A percentile compares a stretch with the other conserved stretches of the same genome.
Evolutionary conservation across 2,329 filamentous ascomycete genomes (phyloP).

Genomic region (Colletotrichum tabaci): DNA sequence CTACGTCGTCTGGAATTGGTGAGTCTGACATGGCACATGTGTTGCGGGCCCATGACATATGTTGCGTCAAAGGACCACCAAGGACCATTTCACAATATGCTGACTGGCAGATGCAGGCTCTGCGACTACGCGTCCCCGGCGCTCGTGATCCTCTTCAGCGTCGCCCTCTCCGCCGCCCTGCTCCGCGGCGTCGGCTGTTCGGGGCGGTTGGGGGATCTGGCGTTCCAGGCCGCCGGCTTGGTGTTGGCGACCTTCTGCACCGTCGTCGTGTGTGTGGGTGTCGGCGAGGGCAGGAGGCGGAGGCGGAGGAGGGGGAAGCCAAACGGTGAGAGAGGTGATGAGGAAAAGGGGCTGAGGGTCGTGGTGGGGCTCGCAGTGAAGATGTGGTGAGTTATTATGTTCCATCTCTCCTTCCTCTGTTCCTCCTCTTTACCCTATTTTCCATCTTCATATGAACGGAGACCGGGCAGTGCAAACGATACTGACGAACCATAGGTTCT

Average conservation of each 20-base stretch:
- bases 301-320: neutral
- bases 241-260: slow-evolving; percentile 28
- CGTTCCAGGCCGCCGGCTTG: slow-evolving; percentile 27
- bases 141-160: slow-evolving; percentile 80
- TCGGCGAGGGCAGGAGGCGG: neutral
- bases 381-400: slow-evolving; percentile 33
- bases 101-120: slow-evolving; percentile 25
- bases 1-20: slow-evolving; percentile 48
- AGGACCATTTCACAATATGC: neutral
- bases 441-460: neutral
- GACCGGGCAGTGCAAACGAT: neutral
- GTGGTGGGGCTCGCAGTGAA: slow-evolving; percentile 12
- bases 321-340: neutral
- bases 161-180: slow-evolving; percentile 77
- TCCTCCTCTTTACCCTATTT: neutral
- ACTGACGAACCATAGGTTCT: slow-evolving; percentile 13
- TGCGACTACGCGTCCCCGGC: slow-evolving; percentile 29
- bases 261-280: slow-evolving; percentile 19
- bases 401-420: neutral
- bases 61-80: no score
- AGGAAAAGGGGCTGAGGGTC: neutral
- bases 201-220: slow-evolving; percentile 19
- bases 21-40: neutral
- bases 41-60: no score
- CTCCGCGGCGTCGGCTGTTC: slow-evolving; percentile 20